These are phyloP conservation scores for Xylaria sp. DNA, from an alignment of 2,329 filamentous ascomycete species.

Conservation along the genomic window DNA sequence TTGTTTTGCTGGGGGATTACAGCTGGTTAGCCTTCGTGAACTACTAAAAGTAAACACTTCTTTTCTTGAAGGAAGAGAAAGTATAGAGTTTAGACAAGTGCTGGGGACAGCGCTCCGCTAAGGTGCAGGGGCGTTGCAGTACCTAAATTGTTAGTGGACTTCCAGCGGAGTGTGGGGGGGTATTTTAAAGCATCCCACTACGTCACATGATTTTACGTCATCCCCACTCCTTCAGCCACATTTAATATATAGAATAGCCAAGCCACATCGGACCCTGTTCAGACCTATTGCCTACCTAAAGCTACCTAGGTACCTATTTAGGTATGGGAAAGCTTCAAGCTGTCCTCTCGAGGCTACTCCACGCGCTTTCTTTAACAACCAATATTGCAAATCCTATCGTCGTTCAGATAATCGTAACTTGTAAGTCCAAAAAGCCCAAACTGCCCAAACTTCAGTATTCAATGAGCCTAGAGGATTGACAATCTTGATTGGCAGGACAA, in stretches of 20 bases:
- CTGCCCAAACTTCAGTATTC: not conserved
- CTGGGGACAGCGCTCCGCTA: constrained; percentile 37
- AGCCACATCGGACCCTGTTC: constrained; percentile 6
- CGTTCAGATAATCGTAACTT: constrained; percentile 20
- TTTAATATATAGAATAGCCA: too few relatives aligned
- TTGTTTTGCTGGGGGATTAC: not conserved
- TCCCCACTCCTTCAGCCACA: constrained; percentile 36
- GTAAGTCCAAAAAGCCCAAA: constrained; percentile 19
- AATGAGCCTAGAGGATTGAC: constrained; percentile 1
- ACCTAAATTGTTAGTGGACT: constrained; percentile 43
- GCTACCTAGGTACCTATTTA: constrained; percentile 6
- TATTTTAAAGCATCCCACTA: constrained; percentile 36
- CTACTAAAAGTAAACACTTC: constrained; percentile 1
- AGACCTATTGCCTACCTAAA: not conserved
- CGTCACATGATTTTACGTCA: constrained; percentile 40
- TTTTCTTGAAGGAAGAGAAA: constrained; percentile 20
- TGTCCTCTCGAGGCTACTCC: constrained; percentile 44
- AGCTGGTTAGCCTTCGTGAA: not conserved
- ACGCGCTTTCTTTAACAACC: constrained; percentile 21
- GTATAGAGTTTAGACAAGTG: constrained; percentile 18
- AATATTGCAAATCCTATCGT: constrained; percentile 25
- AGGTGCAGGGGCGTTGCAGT: constrained; percentile 33
- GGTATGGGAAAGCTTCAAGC: constrained; percentile 47
- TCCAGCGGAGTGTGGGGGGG: constrained; percentile 40
- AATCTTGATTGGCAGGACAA: constrained; percentile 1